Base-by-base conservation (phyloP, 345 rosid genomes). In the Pistacia atlantica region DNA sequence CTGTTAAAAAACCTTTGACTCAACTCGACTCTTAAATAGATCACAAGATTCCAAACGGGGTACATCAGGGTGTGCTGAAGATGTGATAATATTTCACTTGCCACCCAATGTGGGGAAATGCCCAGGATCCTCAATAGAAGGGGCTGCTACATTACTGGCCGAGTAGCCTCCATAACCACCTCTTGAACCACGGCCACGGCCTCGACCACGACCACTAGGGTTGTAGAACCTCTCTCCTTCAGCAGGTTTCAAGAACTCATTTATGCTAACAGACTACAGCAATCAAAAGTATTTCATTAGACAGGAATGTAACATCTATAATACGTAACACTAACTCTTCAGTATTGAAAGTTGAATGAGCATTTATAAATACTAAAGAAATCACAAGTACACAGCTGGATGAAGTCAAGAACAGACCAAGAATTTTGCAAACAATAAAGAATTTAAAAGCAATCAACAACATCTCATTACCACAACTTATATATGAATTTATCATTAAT, bases 61-160 rank as follows among this genome's bases (percentile, higher is more conserved):
- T 22, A 22, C 25, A 22, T 22, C 25, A 22, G 25, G 25, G 25
- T 18, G 54, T 11, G 11, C 74, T 38, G 3, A 20, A 31, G 57
- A 20, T 18, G 25, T n/a, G 42, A 35, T 14, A 14, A 35, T 28
- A 69, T 78, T 78, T 92, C 93, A 93, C 86, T 91, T 93, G 81
- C 93, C 98, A 74, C 97, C 93, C 81, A 96, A 85, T 56, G 98
- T 22, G 55, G 99, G 99, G 93, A 96, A 96, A 72, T 93, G 97
- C 46, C 91, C 93, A 5, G 87, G 86, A 78, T 96, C 99, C 75
- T 79, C 92, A 49, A 96, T 93, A 14, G 85, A 77, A 2, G 97
- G 98, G 0, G 98, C 95, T 33, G 89, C 73, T 33, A 68, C 84
- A 76, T 73, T 79, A 76, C 90, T 77, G 3, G 73, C 12, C 7